Base-by-base conservation (phyloP, 345 rosid species). In the Syzygium oleosum region DNA sequence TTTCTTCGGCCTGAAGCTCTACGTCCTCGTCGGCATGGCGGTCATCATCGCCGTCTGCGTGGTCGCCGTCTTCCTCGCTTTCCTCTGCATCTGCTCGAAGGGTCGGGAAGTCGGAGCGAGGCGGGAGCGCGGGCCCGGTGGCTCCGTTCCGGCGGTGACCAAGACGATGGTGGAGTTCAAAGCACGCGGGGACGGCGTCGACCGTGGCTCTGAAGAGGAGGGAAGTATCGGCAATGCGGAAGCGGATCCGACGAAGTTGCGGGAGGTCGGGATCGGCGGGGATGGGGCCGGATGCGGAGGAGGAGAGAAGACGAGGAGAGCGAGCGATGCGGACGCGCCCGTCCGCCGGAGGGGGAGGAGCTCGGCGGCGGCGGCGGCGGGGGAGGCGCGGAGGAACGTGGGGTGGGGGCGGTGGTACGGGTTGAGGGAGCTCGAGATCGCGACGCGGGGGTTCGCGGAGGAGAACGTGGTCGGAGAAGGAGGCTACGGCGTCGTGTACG, bases 331-430 rank as follows among this genome's bases (percentile, higher is more conserved):
- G 38, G 87, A 87, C 90, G 90, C 93, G 49, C 87, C 92, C 87
- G 90, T 90, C 85, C 68, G 92, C 7, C 89, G 92, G 51, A 90
- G 95, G 89, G 96, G 93, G 86, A 91, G 87, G 56, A 0, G n/a
- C 5, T 12, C 14, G n/a, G 29, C 65, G 13, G 25, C 25, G 27
- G 84, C 80, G 46, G 53, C 63, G 54, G 93, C 90, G 90, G 91
- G 90, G 91, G 94, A 90, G 59, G 92, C 90, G 61, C 92, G 84
- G 43, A 87, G 89, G 87, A 94, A 95, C 85, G 92, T 95, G 25
- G 99, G 99, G 12, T 98, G 99, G 99, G 99, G 99, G 12, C 86
- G 95, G 87, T 96, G 98, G 99, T 96, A 95, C 84, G 83, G 93
- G 88, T 90, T 98, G 90, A 92, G 85, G 91, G 99, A 98, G 95